Evolutionary conservation across 352 stramenopile genomes (phyloP), one percentile per base, ranked within the genome.

Genomic region (Elongisporangium prolatum): DNA sequence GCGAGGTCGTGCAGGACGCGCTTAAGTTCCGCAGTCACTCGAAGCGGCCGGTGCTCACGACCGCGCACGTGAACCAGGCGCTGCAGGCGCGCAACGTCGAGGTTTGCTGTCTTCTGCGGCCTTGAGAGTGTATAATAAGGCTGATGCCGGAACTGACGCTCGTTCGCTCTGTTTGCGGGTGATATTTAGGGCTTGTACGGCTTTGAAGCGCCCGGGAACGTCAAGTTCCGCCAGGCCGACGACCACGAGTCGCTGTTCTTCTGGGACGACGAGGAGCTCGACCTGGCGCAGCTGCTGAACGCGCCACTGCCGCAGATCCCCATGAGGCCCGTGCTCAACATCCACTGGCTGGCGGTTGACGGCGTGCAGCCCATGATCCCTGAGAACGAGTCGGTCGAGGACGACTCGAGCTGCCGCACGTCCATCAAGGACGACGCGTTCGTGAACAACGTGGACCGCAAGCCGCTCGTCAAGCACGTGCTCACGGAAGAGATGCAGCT

Each of bases 401-500:
- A 87, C 59, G 80, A 88, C 55, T 81, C 78, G 48, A 88, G 69
- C 38, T 77, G 74, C 44, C 75, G 74, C 49, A 93, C 80, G 56
- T 77, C 68, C 49, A 92, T 91, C 67, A 84, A 88, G 61, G 80
- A 92, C 69, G 79, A 90, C n/a, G 63, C 72, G 20, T 91, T 89
- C 57, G 68, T 87, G 18, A 74, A 69, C 61, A 71, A 75, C 48
- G 77, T 89, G 25, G 80, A 89, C 62, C 74, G 82, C 56, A 91
- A 92, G 59, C 85, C 77, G 17, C 74, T 89, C 13, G 83, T 91
- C 25, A 94, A 94, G 65, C 85, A 94, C 71, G 82, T 93, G 56
- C 68, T 96, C 38, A 93, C 86, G 4, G 81, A 94, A 50, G 88
- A 96, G 68, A 93, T 96, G 80, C 86, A 95, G 59, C 61, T 95